Evolutionary conservation across 2,329 filamentous ascomycete genomes (phyloP).

Genomic region (Dothistroma septosporum): DNA sequence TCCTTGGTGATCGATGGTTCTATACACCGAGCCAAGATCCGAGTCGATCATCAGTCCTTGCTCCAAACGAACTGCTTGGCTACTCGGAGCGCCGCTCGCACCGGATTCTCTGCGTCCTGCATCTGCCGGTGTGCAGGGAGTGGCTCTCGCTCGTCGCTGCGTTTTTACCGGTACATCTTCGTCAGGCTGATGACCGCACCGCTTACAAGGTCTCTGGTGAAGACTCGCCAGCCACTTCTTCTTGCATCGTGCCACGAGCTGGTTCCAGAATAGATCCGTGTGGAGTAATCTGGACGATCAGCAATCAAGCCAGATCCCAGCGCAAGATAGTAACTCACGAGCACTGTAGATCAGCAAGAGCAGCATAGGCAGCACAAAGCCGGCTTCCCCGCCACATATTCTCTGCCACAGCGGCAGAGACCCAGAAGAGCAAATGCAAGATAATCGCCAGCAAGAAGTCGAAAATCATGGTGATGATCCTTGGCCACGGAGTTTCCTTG

Average conservation of each 20-base stretch:
- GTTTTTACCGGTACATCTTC: neutral
- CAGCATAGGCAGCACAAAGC: conserved; percentile 10
- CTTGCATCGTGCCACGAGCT: conserved; percentile 14
- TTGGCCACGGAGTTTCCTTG: conserved; percentile 14
- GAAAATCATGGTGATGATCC: conserved; percentile 3
- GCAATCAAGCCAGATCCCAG: neutral
- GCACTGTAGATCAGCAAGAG: conserved; percentile 9
- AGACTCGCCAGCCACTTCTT: conserved; percentile 6
- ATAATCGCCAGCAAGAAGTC: conserved; percentile 8
- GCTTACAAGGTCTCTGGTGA: conserved; percentile 3
- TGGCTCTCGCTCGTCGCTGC: neutral
- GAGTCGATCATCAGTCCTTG: conserved; percentile 14
- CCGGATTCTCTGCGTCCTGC: too few species aligned
- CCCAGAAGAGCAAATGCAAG: conserved; percentile 7
- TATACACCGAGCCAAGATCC: conserved; percentile 8
- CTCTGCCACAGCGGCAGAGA: neutral
- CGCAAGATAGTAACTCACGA: conserved; percentile 7
- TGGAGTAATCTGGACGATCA: conserved; percentile 8
- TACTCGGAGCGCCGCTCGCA: too few species aligned
- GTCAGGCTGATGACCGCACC: conserved; percentile 6
- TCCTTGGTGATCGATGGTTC: conserved; percentile 8
- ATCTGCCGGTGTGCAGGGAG: too few species aligned
- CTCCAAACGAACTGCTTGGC: too few species aligned
- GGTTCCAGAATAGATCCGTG: conserved; percentile 12
- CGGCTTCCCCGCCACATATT: neutral